phyloP scores from a whole-genome alignment of 768 basidiomycete genomes.

The Termitomyces sp. region DNA sequence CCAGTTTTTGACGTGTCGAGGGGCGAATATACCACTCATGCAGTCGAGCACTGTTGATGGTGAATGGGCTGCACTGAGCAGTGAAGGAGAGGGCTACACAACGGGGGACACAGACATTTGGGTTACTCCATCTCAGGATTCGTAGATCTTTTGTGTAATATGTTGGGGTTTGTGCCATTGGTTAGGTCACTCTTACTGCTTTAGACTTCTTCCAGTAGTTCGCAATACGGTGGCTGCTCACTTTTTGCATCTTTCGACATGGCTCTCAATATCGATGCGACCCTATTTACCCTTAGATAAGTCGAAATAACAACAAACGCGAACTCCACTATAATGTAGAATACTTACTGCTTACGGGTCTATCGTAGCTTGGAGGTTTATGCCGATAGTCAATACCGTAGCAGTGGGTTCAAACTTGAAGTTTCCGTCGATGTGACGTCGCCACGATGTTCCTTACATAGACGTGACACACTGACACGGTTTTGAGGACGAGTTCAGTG shows the following conservation, averaged over 20 bases:
- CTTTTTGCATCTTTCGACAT: too few relatives aligned
- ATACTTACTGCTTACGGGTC: too few relatives aligned
- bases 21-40: conserved; percentile 64
- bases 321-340: too few relatives aligned
- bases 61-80: conserved; percentile 73
- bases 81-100: conserved; percentile 48
- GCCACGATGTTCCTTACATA: not conserved
- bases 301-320: not conserved
- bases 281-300: not conserved
- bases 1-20: conserved; percentile 60
- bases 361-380: too few relatives aligned
- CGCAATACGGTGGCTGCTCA: too few relatives aligned
- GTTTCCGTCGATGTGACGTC: not conserved
- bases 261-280: not conserved
- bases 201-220: not conserved
- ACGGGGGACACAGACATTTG: conserved; percentile 26
- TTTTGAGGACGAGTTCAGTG: not conserved
- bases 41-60: conserved; percentile 44
- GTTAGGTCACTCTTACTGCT: not conserved
- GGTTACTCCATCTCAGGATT: conserved; percentile 7
- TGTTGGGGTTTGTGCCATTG: not conserved
- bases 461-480: not conserved
- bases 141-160: not conserved
- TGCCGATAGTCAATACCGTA: too few relatives aligned
- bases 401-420: too few relatives aligned